A percentile compares a stretch with the other conserved stretches of the same genome.
Evolutionary conservation across 2,329 filamentous ascomycete species (phyloP).

Genomic region (Geosmithia morbida): DNA sequence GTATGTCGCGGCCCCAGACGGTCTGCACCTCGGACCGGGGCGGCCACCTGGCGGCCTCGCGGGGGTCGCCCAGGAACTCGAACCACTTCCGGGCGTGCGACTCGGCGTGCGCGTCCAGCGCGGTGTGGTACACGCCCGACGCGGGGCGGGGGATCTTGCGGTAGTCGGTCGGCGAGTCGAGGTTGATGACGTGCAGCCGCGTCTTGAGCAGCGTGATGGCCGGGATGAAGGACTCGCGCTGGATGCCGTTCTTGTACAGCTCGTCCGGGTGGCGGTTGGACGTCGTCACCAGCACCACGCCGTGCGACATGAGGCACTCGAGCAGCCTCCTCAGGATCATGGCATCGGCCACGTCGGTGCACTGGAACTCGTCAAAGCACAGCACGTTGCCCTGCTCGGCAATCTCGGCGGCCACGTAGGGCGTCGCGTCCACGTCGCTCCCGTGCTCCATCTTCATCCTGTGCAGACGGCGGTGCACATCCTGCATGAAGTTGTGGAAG

Average conservation of each 20-base stretch:
- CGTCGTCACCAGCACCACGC: conserved; percentile 91
- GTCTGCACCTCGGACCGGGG: conserved; percentile 49
- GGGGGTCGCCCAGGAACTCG: conserved; percentile 75
- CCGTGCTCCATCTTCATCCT: conserved; percentile 80
- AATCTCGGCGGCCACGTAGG: conserved; percentile 89
- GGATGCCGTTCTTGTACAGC: conserved; percentile 95
- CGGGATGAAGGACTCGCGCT: conserved; percentile 87
- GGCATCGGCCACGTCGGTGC: conserved; percentile 93
- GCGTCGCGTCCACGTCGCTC: conserved; percentile 77
- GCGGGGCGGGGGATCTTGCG: conserved; percentile 89
- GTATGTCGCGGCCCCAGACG: conserved; percentile 87
- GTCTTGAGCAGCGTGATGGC: conserved; percentile 86
- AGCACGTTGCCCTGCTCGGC: conserved; percentile 73
- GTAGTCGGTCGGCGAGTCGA: conserved; percentile 92
- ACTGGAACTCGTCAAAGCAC: conserved; percentile 98
- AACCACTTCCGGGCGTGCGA: conserved; percentile 93
- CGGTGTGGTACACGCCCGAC: conserved; percentile 86
- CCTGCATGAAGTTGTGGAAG: conserved; percentile 99
- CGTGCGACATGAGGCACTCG: conserved; percentile 85
- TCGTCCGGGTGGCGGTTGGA: conserved; percentile 95
- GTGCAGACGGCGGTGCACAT: conserved; percentile 84
- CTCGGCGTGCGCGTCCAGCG: conserved; percentile 62
- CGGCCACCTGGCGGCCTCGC: conserved; percentile 44
- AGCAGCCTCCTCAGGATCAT: conserved; percentile 90
- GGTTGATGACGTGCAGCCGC: conserved; percentile 76